Evolutionary conservation across 1,284 basidiomycete genomes (phyloP).

Genomic region (Ceratobasidium sp.): DNA sequence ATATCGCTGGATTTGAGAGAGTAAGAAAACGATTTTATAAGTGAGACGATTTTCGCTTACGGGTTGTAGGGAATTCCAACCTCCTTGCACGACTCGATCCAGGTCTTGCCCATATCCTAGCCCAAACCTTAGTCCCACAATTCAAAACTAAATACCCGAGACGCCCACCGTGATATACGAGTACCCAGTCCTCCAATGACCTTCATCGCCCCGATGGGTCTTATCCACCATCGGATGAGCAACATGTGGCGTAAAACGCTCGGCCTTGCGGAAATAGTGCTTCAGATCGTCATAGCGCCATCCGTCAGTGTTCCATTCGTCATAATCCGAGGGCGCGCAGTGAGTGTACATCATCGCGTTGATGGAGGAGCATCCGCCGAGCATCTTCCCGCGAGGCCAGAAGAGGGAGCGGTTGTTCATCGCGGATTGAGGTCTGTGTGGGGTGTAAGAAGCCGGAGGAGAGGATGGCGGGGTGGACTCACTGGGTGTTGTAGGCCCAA

Average conservation of each 20-base stretch:
- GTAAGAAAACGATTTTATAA: not conserved
- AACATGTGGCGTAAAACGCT: slow-evolving; percentile 44
- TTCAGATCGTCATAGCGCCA: slow-evolving; percentile 59
- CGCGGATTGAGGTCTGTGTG: slow-evolving; percentile 52
- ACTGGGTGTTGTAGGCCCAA: slow-evolving; percentile 56
- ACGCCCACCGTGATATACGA: slow-evolving; percentile 49
- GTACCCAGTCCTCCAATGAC: slow-evolving; percentile 52
- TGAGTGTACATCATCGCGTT: slow-evolving; percentile 54
- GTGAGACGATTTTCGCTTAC: slow-evolving; percentile 48
- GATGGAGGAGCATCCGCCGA: slow-evolving; percentile 58
- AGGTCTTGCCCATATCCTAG: slow-evolving; percentile 39
- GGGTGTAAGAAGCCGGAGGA: not conserved
- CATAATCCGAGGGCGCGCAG: slow-evolving; percentile 58
- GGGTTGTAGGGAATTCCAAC: slow-evolving; percentile 53
- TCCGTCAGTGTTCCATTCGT: slow-evolving; percentile 62
- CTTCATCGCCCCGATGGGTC: slow-evolving; percentile 53
- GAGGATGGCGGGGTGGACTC: slow-evolving; percentile 26
- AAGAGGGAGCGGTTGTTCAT: slow-evolving; percentile 53
- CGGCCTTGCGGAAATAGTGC: slow-evolving; percentile 54
- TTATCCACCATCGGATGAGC: slow-evolving; percentile 47
- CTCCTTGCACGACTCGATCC: slow-evolving; percentile 49
- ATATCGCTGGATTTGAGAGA: slow-evolving; percentile 54
- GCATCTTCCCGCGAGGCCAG: slow-evolving; percentile 59
- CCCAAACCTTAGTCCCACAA: slow-evolving; percentile 43
- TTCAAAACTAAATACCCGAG: slow-evolving; percentile 48